Conservation (phyloP, 805 yeast species). For the Blastobotrys chiropterorum region DNA sequence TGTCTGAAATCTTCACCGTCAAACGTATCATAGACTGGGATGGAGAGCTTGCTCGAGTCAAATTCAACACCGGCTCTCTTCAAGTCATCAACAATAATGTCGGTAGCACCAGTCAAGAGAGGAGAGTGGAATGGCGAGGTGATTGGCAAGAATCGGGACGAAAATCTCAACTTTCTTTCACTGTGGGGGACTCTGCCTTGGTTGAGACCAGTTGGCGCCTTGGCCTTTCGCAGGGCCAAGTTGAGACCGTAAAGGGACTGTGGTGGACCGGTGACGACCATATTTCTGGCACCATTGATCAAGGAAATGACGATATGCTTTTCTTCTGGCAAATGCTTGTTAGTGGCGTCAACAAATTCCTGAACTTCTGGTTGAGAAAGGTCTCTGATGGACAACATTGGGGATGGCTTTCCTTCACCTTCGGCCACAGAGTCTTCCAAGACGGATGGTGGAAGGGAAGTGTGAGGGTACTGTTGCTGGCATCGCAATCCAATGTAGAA, state of each 20-base stretch:
- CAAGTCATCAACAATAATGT: conserved; percentile 60
- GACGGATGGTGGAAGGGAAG: conserved; percentile 89
- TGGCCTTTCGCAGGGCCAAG: conserved; percentile 83
- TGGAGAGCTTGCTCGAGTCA: conserved; percentile 47
- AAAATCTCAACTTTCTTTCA: conserved; percentile 89
- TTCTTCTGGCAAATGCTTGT: conserved; percentile 86
- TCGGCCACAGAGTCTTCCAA: conserved; percentile 87
- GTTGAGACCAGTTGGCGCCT: conserved; percentile 90
- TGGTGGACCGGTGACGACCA: conserved; percentile 97
- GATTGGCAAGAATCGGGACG: conserved; percentile 91
- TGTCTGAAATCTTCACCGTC: conserved; percentile 73
- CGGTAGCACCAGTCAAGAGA: conserved; percentile 67
- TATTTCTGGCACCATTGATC: conserved; percentile 90
- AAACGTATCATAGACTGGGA: conserved; percentile 90
- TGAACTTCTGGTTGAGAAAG: conserved; percentile 76
- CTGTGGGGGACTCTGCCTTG: conserved; percentile 92
- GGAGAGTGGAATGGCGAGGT: conserved; percentile 96
- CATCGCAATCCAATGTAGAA: conserved; percentile 94
- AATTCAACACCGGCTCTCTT: conserved; percentile 53
- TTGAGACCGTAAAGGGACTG: conserved; percentile 95
- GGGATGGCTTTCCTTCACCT: conserved; percentile 95
- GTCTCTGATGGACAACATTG: conserved; percentile 94
- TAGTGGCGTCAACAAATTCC: conserved; percentile 73
- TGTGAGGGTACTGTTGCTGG: conserved; percentile 83
- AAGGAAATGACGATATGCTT: conserved; percentile 87